Evolutionary conservation across 345 rosid species (phyloP), one percentile per base, ranked within the genome.

Genomic region (Eucalyptus dawsonii): DNA sequence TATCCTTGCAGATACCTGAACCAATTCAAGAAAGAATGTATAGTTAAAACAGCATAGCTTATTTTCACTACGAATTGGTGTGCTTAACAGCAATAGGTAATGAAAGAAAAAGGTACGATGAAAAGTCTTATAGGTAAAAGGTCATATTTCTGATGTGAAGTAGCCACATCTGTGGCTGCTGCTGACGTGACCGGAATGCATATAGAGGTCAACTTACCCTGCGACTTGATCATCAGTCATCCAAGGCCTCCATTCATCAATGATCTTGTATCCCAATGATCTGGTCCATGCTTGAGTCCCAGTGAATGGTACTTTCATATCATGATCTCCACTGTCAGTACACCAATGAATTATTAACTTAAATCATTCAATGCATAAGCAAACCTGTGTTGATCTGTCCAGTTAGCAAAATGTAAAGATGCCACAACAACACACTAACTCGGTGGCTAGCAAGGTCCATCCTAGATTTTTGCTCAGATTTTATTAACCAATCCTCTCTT

Each of bases 241-340:
- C 91, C 91, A 90, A 6, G 91, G 58, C 40, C 90, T 76, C 91
- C 91, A 90, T 29, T 80, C 90, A 58, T 90, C 90, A 42, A 50
- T 34, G 21, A 88, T 90, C 53, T 88, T 86, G 87, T 88, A 90
- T 80, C 90, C 87, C 47, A 88, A 4, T 17, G 91, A 88, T 88
- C 90, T 86, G 54, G 87, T 88, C 91, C 91, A 90, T 86, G 91
- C 87, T 80, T 90, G 40, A 37, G 90, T 86, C 51, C 90, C 90
- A 25, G 88, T 88, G 87, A 50, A 88, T 5, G 91, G 90, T 34
- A 88, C 50, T 86, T 4, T 80, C 45, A 8, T 17, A 37, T 88
- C 90, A 45, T 90, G 90, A 76, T 90, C 91, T 53, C 92, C 90
- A 60, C 93, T 89, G 91, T 53, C 47, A 31, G 45, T 37, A 72